A percentile compares a stretch with the other conserved stretches of the same genome.
These are phyloP conservation scores for Monosporascus sp. DNA, from an alignment of 2,329 filamentous ascomycete genomes.

Conservation along the genomic window DNA sequence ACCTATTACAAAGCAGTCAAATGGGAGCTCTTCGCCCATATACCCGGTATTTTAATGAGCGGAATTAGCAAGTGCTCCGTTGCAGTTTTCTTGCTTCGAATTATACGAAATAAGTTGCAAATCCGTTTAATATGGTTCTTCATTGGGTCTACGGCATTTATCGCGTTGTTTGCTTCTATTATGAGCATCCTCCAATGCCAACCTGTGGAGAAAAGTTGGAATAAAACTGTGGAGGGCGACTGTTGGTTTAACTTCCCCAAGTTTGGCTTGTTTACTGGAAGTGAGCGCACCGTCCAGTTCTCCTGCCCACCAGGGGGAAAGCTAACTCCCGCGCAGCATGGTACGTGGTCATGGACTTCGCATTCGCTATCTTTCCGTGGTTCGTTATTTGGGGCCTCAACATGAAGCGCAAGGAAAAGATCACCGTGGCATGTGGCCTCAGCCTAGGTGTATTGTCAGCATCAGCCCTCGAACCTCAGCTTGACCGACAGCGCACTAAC, in stretches of 20 bases:
- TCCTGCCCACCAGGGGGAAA: not conserved
- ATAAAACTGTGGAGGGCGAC: slow-evolving; percentile 1
- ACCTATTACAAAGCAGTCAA: slow-evolving; percentile 6
- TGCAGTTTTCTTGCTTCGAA: slow-evolving; percentile 11
- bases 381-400: slow-evolving; percentile 37
- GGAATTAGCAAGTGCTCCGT: slow-evolving; percentile 10
- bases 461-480: not conserved
- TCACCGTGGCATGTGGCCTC: slow-evolving; percentile 35
- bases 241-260: slow-evolving; percentile 9
- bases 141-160: not conserved
- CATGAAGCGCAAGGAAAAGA: slow-evolving; percentile 39
- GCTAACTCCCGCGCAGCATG: slow-evolving; percentile 4
- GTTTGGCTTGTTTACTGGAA: slow-evolving; percentile 2
- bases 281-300: not conserved
- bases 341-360: slow-evolving; percentile 30
- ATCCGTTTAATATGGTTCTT: slow-evolving; percentile 1
- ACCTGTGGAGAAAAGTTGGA: slow-evolving; percentile 8
- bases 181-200: slow-evolving; percentile 6
- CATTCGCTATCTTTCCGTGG: slow-evolving; percentile 37
- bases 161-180: slow-evolving; percentile 4
- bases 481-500: too few species aligned
- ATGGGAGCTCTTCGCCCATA: slow-evolving; percentile 7
- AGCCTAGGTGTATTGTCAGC: slow-evolving; percentile 37
- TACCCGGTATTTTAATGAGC: slow-evolving; percentile 5
- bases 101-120: slow-evolving; percentile 4